Conservation (phyloP, 768 basidiomycete species). For the Paxillus ammoniavirescens region DNA sequence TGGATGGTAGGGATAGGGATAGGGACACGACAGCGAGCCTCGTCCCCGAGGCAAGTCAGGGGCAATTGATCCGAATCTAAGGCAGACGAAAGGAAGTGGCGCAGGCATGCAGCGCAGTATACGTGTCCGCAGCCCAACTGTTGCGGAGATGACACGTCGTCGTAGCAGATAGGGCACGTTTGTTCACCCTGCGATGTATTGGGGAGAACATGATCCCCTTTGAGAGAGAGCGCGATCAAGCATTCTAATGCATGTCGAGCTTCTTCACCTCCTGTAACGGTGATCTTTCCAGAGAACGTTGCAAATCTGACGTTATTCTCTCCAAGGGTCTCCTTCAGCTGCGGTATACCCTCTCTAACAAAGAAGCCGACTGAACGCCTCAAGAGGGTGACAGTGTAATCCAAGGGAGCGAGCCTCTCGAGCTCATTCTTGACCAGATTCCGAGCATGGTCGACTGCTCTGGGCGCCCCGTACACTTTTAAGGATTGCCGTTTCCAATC, state of each 20-base stretch:
- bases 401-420: no score
- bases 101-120: slow-evolving; percentile 64
- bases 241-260: slow-evolving; percentile 45
- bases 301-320: slow-evolving; percentile 52
- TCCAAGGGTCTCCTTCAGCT: slow-evolving; percentile 36
- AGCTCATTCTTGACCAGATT: no score
- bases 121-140: slow-evolving; percentile 60
- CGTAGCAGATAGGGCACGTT: slow-evolving; percentile 56
- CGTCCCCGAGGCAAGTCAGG: slow-evolving; percentile 63
- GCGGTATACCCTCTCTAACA: no score
- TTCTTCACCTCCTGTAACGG: slow-evolving; percentile 55
- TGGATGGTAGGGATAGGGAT: slow-evolving; percentile 55
- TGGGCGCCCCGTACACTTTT: no score
- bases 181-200: slow-evolving; percentile 7
- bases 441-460: no score
- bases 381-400: no score
- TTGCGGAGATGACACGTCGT: slow-evolving; percentile 40
- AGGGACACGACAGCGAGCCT: slow-evolving; percentile 52
- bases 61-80: slow-evolving; percentile 60
- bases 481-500: no score
- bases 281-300: slow-evolving; percentile 40
- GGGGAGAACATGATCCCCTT: slow-evolving; percentile 7
- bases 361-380: no score
- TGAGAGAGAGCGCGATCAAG: slow-evolving; percentile 43
- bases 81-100: slow-evolving; percentile 55